Percentiles rank a stretch among this genome's conserved stretches.
These are phyloP conservation scores for Boletus reticulatus DNA, from an alignment of 768 basidiomycete genomes.

Conservation along the genomic window DNA sequence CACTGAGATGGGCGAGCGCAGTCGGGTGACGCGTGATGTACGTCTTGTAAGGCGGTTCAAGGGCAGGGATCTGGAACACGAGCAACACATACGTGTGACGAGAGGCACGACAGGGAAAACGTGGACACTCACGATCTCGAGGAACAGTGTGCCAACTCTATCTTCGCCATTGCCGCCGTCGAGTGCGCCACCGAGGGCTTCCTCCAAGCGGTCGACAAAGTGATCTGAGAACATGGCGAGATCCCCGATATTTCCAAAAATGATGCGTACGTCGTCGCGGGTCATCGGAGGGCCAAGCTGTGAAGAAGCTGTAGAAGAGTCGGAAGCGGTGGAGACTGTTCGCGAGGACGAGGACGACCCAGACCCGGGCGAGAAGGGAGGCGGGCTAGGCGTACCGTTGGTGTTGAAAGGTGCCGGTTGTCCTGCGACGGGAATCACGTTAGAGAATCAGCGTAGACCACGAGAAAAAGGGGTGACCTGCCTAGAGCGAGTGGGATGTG, in stretches of 20 bases:
- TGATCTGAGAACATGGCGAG: constrained; percentile 69
- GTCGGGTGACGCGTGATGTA: constrained; percentile 81
- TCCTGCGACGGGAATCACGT: constrained; percentile 28
- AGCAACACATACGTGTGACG: background rate
- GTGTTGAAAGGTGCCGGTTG: constrained; percentile 40
- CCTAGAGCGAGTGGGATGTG: constrained; percentile 80
- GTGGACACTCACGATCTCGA: constrained; percentile 55
- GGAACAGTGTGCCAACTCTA: constrained; percentile 65
- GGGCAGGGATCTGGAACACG: constrained; percentile 53
- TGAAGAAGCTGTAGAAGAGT: constrained; percentile 50
- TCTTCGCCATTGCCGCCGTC: constrained; percentile 71
- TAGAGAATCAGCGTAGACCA: constrained; percentile 5
- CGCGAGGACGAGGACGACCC: constrained; percentile 38
- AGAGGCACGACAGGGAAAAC: background rate
- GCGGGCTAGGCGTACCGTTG: constrained; percentile 23
- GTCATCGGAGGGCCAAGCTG: constrained; percentile 63
- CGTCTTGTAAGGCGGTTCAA: constrained; percentile 71
- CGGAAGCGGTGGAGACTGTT: constrained; percentile 44
- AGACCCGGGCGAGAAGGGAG: constrained; percentile 31
- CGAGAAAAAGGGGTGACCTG: constrained; percentile 33
- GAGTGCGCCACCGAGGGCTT: constrained; percentile 59
- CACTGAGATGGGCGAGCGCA: constrained; percentile 66
- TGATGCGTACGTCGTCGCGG: constrained; percentile 61
- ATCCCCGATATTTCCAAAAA: constrained; percentile 77
- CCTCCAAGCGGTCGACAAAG: constrained; percentile 63